Percentiles rank a stretch among this genome's conserved stretches.
Conservation (phyloP, 208 protist species). For the Trypanosoma platydactyli region DNA sequence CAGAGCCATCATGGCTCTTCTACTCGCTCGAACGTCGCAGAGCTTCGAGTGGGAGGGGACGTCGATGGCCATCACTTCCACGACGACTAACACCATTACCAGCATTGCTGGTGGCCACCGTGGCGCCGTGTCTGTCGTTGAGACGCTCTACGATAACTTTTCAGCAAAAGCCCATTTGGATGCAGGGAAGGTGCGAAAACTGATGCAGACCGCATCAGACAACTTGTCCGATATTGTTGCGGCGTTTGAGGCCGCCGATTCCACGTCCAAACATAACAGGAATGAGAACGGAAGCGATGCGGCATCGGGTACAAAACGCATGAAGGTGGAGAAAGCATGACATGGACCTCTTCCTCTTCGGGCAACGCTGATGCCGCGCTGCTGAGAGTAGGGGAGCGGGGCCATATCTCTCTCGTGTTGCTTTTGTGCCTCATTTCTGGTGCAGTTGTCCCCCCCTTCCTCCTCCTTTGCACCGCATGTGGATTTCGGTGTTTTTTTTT, state of each 20-base stretch:
- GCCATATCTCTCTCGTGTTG: too few relatives aligned
- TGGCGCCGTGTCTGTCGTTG: slow-evolving; percentile 24
- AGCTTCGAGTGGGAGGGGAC: slow-evolving; percentile 47
- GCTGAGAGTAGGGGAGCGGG: too few relatives aligned
- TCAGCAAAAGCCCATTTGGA: slow-evolving; percentile 58
- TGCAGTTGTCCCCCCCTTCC: too few relatives aligned
- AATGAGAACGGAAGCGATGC: slow-evolving; percentile 8
- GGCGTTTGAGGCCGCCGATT: slow-evolving; percentile 29
- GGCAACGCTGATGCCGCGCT: neutral
- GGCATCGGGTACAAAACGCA: slow-evolving; percentile 11
- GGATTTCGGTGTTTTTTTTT: too few relatives aligned
- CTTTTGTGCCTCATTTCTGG: too few relatives aligned
- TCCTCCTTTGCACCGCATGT: too few relatives aligned
- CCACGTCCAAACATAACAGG: neutral
- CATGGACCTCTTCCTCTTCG: neutral
- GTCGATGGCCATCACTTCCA: slow-evolving; percentile 3
- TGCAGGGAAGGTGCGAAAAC: slow-evolving; percentile 44
- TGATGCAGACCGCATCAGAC: slow-evolving; percentile 49
- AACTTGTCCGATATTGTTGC: slow-evolving; percentile 31
- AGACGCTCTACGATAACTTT: slow-evolving; percentile 60
- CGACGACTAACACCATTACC: slow-evolving; percentile 14
- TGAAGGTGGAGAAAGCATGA: slow-evolving; percentile 19
- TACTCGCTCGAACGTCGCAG: slow-evolving; percentile 49
- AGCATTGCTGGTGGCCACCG: neutral
- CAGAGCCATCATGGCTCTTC: slow-evolving; percentile 48